Evolutionary conservation across 2,329 filamentous ascomycete genomes (phyloP).

Genomic region (Truncatella angustata): DNA sequence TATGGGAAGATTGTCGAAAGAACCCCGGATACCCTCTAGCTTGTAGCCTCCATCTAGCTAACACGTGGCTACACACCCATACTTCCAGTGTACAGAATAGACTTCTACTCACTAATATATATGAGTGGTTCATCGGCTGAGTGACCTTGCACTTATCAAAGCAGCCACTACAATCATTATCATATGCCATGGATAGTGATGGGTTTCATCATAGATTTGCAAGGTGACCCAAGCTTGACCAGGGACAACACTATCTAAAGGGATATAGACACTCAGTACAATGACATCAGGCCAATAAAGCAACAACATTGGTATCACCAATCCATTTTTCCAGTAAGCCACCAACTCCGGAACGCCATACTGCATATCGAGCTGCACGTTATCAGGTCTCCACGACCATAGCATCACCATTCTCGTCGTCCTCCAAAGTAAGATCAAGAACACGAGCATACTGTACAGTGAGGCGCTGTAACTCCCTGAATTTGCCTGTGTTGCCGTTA

Average conservation of each 20-base stretch:
- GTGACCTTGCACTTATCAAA: too few relatives aligned
- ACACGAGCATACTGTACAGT: slow-evolving; percentile 92
- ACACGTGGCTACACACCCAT: too few relatives aligned
- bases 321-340: neutral
- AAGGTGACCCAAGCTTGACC: neutral
- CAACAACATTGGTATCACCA: slow-evolving; percentile 6
- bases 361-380: neutral
- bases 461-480: slow-evolving; percentile 87
- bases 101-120: too few relatives aligned
- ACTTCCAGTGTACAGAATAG: too few relatives aligned
- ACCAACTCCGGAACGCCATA: slow-evolving; percentile 3
- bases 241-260: neutral
- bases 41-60: too few relatives aligned
- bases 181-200: too few relatives aligned
- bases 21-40: too few relatives aligned
- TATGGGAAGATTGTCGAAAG: too few relatives aligned
- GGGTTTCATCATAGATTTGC: neutral
- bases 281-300: neutral
- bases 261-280: slow-evolving; percentile 5
- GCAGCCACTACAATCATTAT: too few relatives aligned
- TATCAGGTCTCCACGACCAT: slow-evolving; percentile 27
- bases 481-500: slow-evolving; percentile 69
- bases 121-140: too few relatives aligned
- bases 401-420: slow-evolving; percentile 40
- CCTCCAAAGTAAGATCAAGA: slow-evolving; percentile 60